Evolutionary conservation across 306 rosid species (phyloP), one percentile per base, ranked within the genome.

Genomic region (Vigna hirtella): DNA sequence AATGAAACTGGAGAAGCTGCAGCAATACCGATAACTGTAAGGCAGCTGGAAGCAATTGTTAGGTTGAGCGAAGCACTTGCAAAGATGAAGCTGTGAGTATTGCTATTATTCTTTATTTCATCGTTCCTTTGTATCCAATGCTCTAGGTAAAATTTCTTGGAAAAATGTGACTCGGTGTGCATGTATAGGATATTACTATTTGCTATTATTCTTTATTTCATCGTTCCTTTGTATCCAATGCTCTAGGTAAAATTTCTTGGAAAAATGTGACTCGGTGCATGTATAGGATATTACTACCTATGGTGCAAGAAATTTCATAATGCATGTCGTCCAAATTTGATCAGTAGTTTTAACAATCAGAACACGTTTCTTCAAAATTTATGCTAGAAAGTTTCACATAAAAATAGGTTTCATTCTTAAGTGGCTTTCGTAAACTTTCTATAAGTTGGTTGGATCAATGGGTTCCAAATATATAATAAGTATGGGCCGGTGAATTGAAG

Each of bases 41-140:
- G 99, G 89, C 99, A 95, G 89, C 88, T 95, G 72, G 99, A 95
- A 91, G 99, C 99, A 81, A 87, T 95, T 40, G 90, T 89, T 52
- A 87, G 99, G 83, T 68, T 95, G 93, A 93, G 99, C 42, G 99
- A 95, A 85, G 83, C 97, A 58, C 99, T 95, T 73, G 99, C 99
- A 30, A 95, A 93, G 85, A 93, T 95, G 97, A 93, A 91, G 82
- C 83, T 95, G 99, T 95, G 83, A 89, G 98, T 84, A 80, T 74
- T 43, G 58, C 22, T 56, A 16, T 49, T 32, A 50, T 50, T 68
- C 24, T 75, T 78, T n/a, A 10, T 45, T 85, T 26, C 14, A 64
- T 50, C 24, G 20, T 17, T 61, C 0, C 26, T 62, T 50, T 69
- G 51, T 47, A 32, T 55, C 59, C n/a, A 7, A n/a, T 9, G 17